These are phyloP conservation scores for Ramaria sp. DNA, from an alignment of 768 basidiomycete species.

Conservation along the genomic window DNA sequence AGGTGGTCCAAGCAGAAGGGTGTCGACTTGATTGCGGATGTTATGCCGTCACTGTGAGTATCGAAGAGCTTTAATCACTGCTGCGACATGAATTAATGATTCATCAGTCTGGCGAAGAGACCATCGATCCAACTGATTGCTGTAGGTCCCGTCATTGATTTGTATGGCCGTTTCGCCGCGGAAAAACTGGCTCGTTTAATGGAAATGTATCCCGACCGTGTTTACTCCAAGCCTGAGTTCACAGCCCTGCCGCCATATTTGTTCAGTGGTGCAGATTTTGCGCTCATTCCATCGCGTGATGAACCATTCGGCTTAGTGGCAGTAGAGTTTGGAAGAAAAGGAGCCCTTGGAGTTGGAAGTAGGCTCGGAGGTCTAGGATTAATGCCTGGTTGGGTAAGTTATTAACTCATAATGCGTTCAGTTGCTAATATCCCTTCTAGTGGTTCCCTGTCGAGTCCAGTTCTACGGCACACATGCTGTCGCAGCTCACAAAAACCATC, in stretches of 20 bases:
- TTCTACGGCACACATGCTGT: constrained; percentile 88
- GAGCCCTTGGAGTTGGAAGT: constrained; percentile 90
- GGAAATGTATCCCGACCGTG: constrained; percentile 91
- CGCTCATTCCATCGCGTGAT: constrained; percentile 90
- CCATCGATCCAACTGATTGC: constrained; percentile 77
- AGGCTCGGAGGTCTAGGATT: constrained; percentile 89
- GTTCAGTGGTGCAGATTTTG: constrained; percentile 93
- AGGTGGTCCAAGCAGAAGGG: constrained; percentile 98
- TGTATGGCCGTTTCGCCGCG: constrained; percentile 91
- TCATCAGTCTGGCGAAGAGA: constrained; percentile 66
- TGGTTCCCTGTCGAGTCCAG: constrained; percentile 97
- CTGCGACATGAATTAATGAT: constrained; percentile 2
- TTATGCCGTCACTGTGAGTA: constrained; percentile 79
- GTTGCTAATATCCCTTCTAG: constrained; percentile 25
- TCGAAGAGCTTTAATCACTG: constrained; percentile 2
- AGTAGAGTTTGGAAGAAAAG: constrained; percentile 93
- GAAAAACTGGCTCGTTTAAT: constrained; percentile 88
- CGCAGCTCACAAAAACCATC: constrained; percentile 88
- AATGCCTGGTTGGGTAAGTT: constrained; percentile 93
- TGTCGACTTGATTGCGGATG: constrained; percentile 94
- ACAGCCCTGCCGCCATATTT: constrained; percentile 87
- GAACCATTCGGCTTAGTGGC: constrained; percentile 95
- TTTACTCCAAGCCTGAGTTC: constrained; percentile 95
- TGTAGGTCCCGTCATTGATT: constrained; percentile 90
- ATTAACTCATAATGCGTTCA: constrained; percentile 4